Evolutionary conservation across 805 yeast species (phyloP), one percentile per base, ranked within the genome.

Genomic region (Lachancea thermotolerans): DNA sequence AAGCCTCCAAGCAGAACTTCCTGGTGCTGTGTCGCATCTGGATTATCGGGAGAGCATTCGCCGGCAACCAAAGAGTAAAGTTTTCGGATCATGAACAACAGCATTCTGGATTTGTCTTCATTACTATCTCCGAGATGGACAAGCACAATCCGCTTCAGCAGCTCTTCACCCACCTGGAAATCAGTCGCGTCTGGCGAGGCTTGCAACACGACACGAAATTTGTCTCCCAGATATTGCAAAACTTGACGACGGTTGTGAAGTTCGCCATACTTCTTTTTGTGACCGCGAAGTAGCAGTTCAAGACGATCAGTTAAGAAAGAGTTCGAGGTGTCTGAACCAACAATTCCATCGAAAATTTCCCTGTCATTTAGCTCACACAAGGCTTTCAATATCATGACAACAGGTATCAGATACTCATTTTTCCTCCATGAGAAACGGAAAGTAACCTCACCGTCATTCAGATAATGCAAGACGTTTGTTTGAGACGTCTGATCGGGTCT

Each of bases 21-120:
- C 70, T 93, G 99, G 73, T 93, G 97, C 73, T 93, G 99, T 9
- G 96, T 87, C 41, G 98, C 95, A 81, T 93, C 99, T 64, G 99
- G 99, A 69, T 93, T 93, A 67, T 93, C 99, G 14, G 96, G 91
- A 43, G 90, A 72, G 67, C 97, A 91, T 63, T 91, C 96, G 49
- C 97, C 97, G 32, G 96, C 96, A 37, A 91, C 98, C 52, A 93
- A 75, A 0, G 98, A 77, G 65, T 93, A 93, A 49, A 93, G 75
- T 69, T 93, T 93, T 74, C 98, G 80, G 58, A 93, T 82, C 98
- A 93, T 93, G 69, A 90, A 93, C 49, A 90, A 68, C 49, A 93
- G 70, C 82, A 90, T 73, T 60, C 88, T 76, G 67, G 87, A 89
- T 69, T 93, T 93, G 65, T 89, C 96, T 42, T 67, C 71, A 58